A percentile compares a stretch with the other conserved stretches of the same genome.
phyloP scores from a whole-genome alignment of 2,329 filamentous ascomycete species.

The Parasarocladium wereldwijsianum region DNA sequence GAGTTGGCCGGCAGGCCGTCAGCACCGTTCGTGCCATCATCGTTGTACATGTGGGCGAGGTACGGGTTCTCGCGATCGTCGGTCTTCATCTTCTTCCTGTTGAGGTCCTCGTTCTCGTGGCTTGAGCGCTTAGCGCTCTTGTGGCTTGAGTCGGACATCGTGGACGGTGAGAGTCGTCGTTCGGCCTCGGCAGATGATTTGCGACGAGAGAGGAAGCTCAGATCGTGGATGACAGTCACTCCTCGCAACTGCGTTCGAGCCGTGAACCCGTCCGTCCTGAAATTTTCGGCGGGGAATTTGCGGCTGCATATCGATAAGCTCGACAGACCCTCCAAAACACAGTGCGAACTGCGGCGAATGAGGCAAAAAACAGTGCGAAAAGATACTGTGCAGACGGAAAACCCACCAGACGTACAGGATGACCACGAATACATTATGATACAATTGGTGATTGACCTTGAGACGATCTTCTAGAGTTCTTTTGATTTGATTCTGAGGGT shows the following conservation, averaged over 20 bases:
- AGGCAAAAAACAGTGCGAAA: no score
- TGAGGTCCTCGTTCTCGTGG: constrained; percentile 25
- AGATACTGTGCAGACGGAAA: no score
- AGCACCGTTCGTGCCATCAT: constrained; percentile 25
- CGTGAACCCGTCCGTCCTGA: no score
- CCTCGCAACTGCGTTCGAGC: no score
- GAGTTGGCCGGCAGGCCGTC: constrained; percentile 22
- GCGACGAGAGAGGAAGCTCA: constrained; percentile 2
- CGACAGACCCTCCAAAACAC: no score
- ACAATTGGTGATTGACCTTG: no score
- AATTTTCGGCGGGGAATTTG: constrained; percentile 18
- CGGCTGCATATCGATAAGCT: no score
- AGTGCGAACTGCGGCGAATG: no score
- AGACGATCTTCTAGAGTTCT: no score
- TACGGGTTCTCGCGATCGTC: constrained; percentile 57
- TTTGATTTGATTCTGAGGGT: no score
- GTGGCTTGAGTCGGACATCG: constrained; percentile 26
- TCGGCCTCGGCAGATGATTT: constrained; percentile 5
- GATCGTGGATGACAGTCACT: background rate
- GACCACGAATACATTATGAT: no score
- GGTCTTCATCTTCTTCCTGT: constrained; percentile 22
- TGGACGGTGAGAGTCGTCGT: constrained; percentile 6
- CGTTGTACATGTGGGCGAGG: constrained; percentile 73
- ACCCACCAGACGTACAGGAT: no score
- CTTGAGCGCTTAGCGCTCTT: constrained; percentile 28